Evolutionary conservation across 2,329 filamentous ascomycete species (phyloP).

Genomic region (Diaporthe citri): DNA sequence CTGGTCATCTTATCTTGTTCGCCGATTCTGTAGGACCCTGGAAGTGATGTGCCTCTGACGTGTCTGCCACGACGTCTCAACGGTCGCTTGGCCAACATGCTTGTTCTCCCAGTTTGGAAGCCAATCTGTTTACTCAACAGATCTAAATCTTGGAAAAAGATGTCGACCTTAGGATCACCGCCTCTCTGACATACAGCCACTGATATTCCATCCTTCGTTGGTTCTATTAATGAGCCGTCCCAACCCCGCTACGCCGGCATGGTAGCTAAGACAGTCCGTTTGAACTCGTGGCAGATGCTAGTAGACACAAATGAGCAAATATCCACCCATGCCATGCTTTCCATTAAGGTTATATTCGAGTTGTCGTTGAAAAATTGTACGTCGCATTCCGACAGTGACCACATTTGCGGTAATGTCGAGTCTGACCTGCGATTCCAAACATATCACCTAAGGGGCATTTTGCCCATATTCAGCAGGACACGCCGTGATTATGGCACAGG

Average conservation of each 20-base stretch:
- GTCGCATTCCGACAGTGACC: too few species aligned
- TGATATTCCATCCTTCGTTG: background rate
- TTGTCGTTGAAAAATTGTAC: background rate
- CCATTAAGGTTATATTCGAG: background rate
- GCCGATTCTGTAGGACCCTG: background rate
- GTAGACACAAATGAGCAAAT: background rate
- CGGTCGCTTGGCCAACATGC: background rate
- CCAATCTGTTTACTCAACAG: background rate
- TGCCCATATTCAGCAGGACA: background rate
- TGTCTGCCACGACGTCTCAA: slow-evolving; percentile 3
- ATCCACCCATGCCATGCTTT: background rate
- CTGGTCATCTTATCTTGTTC: background rate
- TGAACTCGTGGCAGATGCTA: background rate
- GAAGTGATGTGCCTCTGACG: slow-evolving; percentile 6
- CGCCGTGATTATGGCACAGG: background rate
- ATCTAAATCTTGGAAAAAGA: background rate
- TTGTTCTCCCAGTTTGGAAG: background rate
- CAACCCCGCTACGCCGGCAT: background rate
- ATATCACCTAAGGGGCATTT: background rate
- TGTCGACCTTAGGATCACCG: background rate
- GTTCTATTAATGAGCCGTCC: background rate
- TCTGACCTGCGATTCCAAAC: background rate
- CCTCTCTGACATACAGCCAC: background rate
- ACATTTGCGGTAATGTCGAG: background rate
- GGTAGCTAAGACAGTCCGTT: background rate